Percentiles rank a stretch among this genome's conserved stretches.
phyloP scores from a whole-genome alignment of 371 early-diverging fungal genomes.

The Lichtheimia ornata region DNA sequence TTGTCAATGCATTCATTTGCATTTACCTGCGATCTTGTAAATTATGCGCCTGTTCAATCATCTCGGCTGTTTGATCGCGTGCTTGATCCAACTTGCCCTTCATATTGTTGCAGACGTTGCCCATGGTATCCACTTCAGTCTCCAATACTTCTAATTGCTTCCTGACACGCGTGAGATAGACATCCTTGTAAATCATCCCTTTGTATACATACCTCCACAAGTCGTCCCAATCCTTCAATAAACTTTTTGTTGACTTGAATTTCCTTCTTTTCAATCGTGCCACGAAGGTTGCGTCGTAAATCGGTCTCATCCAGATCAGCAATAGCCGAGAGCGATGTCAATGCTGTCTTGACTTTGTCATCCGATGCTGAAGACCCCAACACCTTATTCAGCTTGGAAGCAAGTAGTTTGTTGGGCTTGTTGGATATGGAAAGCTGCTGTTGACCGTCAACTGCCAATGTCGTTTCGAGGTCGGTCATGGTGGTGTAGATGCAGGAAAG shows the following conservation, averaged over 20 bases:
- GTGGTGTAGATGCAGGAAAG: not conserved
- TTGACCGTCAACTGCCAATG: constrained; percentile 10
- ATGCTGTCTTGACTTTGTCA: constrained; percentile 64
- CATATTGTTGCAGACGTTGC: constrained; percentile 64
- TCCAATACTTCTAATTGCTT: constrained; percentile 63
- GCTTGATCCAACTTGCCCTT: constrained; percentile 55
- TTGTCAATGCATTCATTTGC: not conserved
- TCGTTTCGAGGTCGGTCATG: constrained; percentile 8
- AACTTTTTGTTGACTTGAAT: constrained; percentile 65
- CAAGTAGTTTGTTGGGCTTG: constrained; percentile 50
- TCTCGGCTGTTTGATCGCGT: constrained; percentile 54
- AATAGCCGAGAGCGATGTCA: constrained; percentile 70
- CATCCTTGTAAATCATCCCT: not conserved
- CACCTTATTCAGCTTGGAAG: constrained; percentile 59
- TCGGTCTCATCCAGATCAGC: constrained; percentile 59
- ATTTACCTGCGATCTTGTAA: constrained; percentile 63
- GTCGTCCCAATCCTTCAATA: constrained; percentile 60
- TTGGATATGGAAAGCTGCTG: constrained; percentile 32
- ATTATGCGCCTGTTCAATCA: constrained; percentile 69
- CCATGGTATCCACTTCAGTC: constrained; percentile 58
- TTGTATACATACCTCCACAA: constrained; percentile 54
- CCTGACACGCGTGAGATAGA: constrained; percentile 9
- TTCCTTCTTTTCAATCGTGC: constrained; percentile 71
- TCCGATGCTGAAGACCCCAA: constrained; percentile 53
- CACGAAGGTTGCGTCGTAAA: constrained; percentile 63